Base-by-base conservation (phyloP, 2,329 filamentous ascomycete genomes). In the Mycocentrospora acerina region DNA sequence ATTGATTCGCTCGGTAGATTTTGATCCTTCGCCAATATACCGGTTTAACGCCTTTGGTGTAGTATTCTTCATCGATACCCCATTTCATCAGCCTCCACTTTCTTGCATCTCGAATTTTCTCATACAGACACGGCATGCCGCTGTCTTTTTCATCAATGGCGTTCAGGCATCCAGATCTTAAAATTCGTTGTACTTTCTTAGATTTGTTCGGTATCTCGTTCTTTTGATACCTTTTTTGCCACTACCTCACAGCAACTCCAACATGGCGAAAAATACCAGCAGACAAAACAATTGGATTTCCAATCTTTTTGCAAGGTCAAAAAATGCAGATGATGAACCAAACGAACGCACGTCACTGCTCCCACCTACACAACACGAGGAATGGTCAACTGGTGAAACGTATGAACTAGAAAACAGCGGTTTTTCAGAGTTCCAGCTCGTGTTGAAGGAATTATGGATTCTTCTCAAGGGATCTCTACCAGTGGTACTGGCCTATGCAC, bases 401-500 rank as follows among this genome's bases (percentile, higher is more conserved):
- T 59, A 68, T 35, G 62, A 70, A n/a, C 45, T 67, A 14, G 66
- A 71, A 24, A 62, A 67, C 32, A 66, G 59, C 8, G 44, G 59
- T 11, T 44, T 44, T 7, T 60, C 68, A 3, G 60, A 53, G 14
- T 61, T 57, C 13, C 63, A 67, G 34, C 64, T 71, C 16, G 54
- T 79, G 11, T 50, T 75, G 4, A 57, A 67, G 16, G 87, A 93
- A 63, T 82, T 87, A 51, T 78, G 79, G 71, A 68, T 88, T 6
- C 71, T 93, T 2, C 67, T 86, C 25, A 83, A 79, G 53, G 80
- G 81, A 16, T 87, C 87, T 0, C 64, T 88, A 1, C 88, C 88
- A 0, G 85, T 94, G 3, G 90, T 94, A 44, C 61, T 95, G 25
- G 88, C 88, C 42, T 95, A 95, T 66, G 85, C 85, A 7, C 74